Conservation (phyloP, 2,329 filamentous ascomycete genomes). For the Scytalidium sp. region DNA sequence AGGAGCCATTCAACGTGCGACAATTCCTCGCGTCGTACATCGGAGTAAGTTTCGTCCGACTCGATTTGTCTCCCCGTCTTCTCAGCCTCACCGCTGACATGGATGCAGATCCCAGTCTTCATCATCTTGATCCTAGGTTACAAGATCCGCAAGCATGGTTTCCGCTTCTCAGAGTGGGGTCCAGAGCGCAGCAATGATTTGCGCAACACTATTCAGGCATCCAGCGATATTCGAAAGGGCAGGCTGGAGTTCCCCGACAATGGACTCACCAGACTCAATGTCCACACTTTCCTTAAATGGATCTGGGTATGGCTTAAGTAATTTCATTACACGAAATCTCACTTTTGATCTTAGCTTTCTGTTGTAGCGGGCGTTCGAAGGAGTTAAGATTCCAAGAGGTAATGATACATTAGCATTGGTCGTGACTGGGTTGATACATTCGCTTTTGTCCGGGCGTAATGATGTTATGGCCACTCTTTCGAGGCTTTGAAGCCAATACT, state of each 20-base stretch:
- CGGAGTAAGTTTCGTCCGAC: conserved; percentile 27
- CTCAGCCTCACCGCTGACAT: not conserved
- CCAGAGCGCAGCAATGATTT: conserved; percentile 34
- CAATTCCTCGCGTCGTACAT: conserved; percentile 38
- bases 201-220: conserved; percentile 33
- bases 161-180: conserved; percentile 30
- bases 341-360: too few species aligned
- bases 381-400: too few species aligned
- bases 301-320: conserved; percentile 37
- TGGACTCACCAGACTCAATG: conserved; percentile 30
- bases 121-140: conserved; percentile 34
- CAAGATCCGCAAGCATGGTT: conserved; percentile 34
- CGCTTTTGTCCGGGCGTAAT: too few species aligned
- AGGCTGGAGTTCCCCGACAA: conserved; percentile 33
- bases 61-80: not conserved
- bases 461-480: too few species aligned
- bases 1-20: conserved; percentile 31
- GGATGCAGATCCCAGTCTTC: conserved; percentile 31
- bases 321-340: too few species aligned
- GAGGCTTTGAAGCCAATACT: too few species aligned
- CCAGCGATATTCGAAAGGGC: conserved; percentile 31
- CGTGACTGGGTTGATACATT: too few species aligned
- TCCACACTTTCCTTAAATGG: conserved; percentile 28
- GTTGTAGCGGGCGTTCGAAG: too few species aligned
- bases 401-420: too few species aligned